Percentiles rank a stretch among this genome's conserved stretches.
Evolutionary conservation across 179 eudicot species (phyloP).

Genomic region (Silene vulgaris): DNA sequence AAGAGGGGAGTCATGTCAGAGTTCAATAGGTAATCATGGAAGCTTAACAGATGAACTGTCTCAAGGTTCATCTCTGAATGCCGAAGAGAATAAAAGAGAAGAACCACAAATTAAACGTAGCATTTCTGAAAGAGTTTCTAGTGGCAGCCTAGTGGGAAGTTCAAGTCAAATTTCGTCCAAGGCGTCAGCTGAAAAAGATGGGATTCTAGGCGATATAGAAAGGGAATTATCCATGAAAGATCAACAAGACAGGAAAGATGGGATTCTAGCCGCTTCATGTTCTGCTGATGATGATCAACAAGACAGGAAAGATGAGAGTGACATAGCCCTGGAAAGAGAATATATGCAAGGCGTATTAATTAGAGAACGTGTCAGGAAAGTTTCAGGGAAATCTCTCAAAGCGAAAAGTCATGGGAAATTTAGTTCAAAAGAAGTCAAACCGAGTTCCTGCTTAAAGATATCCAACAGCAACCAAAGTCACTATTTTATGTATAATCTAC

Average conservation of each 20-base stretch:
- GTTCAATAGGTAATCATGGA: constrained; percentile 30
- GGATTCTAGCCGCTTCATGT: constrained; percentile 23
- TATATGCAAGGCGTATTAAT: constrained; percentile 88
- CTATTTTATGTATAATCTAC: constrained; percentile 43
- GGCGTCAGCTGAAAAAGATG: constrained; percentile 40
- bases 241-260: constrained; percentile 37
- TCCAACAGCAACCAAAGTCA: constrained; percentile 37
- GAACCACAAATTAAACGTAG: constrained; percentile 44
- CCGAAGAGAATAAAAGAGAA: constrained; percentile 30
- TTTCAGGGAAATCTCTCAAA: constrained; percentile 33
- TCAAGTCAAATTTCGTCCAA: constrained; percentile 40
- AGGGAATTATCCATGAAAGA: constrained; percentile 40
- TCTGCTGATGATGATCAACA: constrained; percentile 38
- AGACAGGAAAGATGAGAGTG: constrained; percentile 35
- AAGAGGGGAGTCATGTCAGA: constrained; percentile 26
- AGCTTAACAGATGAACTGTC: constrained; percentile 33
- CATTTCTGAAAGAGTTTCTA: constrained; percentile 47
- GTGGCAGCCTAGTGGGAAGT: constrained; percentile 33
- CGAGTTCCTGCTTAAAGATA: constrained; percentile 42
- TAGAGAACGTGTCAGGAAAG: constrained; percentile 48
- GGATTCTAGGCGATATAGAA: constrained; percentile 33
- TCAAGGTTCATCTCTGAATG: constrained; percentile 34
- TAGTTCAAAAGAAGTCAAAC: constrained; percentile 43
- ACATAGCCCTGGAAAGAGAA: constrained; percentile 71
- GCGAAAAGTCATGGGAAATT: constrained; percentile 45